These are phyloP conservation scores for Emericellopsis terricola DNA, from an alignment of 495 filamentous ascomycete species.

Conservation along the genomic window DNA sequence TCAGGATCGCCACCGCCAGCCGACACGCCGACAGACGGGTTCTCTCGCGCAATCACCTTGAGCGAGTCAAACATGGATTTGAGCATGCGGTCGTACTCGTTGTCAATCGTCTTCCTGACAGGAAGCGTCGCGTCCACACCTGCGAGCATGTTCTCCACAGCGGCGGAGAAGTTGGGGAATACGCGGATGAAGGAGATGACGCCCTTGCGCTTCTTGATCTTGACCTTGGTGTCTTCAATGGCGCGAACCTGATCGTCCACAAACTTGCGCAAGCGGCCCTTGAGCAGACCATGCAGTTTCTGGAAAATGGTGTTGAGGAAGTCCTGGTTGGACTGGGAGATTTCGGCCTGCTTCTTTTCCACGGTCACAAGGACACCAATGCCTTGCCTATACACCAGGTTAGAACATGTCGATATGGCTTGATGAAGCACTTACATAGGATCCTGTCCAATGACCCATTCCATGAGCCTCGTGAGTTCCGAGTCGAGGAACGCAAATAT, in stretches of 20 bases:
- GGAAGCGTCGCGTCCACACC: slow-evolving; percentile 37
- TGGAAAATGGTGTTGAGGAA: slow-evolving; percentile 65
- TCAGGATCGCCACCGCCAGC: slow-evolving; percentile 42
- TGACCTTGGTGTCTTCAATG: slow-evolving; percentile 97
- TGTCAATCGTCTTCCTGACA: slow-evolving; percentile 60
- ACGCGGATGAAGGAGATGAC: slow-evolving; percentile 87
- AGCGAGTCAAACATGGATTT: slow-evolving; percentile 94
- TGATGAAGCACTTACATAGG: slow-evolving; percentile 44
- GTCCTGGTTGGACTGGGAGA: slow-evolving; percentile 81
- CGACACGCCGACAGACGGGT: slow-evolving; percentile 38
- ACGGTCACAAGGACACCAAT: slow-evolving; percentile 72
- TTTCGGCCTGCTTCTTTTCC: slow-evolving; percentile 53
- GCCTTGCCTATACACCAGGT: slow-evolving; percentile 42
- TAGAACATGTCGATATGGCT: background rate
- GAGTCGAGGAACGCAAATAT: slow-evolving; percentile 65
- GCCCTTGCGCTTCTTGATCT: slow-evolving; percentile 94
- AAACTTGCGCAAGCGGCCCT: slow-evolving; percentile 66
- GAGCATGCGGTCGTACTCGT: slow-evolving; percentile 76
- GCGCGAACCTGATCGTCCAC: slow-evolving; percentile 87
- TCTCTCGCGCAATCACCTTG: slow-evolving; percentile 89
- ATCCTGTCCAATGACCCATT: slow-evolving; percentile 69
- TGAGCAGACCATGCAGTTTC: slow-evolving; percentile 59
- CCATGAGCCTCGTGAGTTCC: slow-evolving; percentile 62
- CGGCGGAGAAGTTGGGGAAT: slow-evolving; percentile 68
- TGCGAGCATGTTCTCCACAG: slow-evolving; percentile 66